Evolutionary conservation across 106 monocot species (phyloP), one percentile per base, ranked within the genome.

Genomic region (Acorus gramineus): DNA sequence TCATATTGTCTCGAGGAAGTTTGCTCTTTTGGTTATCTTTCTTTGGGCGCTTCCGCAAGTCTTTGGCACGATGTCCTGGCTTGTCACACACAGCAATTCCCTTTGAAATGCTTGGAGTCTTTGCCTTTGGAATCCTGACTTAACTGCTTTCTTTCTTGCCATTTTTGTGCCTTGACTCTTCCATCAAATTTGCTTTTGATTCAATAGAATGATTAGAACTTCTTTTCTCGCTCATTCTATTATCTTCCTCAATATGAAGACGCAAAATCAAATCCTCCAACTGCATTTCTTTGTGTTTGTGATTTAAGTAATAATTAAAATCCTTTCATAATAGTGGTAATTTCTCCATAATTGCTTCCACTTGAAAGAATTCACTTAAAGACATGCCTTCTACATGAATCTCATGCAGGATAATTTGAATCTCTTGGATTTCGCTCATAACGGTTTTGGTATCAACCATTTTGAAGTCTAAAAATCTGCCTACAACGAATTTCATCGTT

Each of bases 401-500:
- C 6, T 63, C 46, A 49, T 63, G 47, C 8, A 63, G 47, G 3
- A 63, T 63, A 2, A 49, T 3, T n/a, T 63, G 48, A 47, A 63
- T 6, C 50, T 63, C 63, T 6, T 63, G 63, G 11, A 63, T 6
- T 49, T 63, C 5, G 2, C 2, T 11, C 42, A 50, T 8, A 8
- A 63, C 0, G 2, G 63, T n/a, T 49, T 63, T 63, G 2, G 8
- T 8, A 13, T 63, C 63, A 4, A 63, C n/a, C 63, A 63, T 63
- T 3, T 63, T 63, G 6, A 3, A 49, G 1, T 49, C 7, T 12
- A 63, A 7, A 63, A 63, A 63, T 49, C 14, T 48, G 4, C 14
- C 63, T 48, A 63, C 63, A 2, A 49, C n/a, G 47, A 63, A 63
- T 14, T 63, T 63, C 63, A 49, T 63, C 6, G 50, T 3, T 11